A percentile compares a stretch with the other conserved stretches of the same genome.
These are phyloP conservation scores for Claviceps citrina DNA, from an alignment of 2,329 filamentous ascomycete genomes.

Conservation along the genomic window DNA sequence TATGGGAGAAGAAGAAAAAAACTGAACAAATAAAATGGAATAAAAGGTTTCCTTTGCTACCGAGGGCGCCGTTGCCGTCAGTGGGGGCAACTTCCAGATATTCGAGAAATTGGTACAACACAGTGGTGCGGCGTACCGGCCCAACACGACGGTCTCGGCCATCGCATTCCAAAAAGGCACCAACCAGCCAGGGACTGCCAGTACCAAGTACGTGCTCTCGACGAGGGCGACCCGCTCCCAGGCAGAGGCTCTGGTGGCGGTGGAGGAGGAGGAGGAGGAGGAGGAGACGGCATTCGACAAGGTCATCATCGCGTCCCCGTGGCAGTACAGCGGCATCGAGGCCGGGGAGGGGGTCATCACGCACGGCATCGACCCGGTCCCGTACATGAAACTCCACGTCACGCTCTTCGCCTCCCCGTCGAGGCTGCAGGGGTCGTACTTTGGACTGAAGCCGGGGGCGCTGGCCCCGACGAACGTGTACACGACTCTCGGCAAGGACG, in stretches of 20 bases:
- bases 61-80: conserved; percentile 62
- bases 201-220: conserved; percentile 32
- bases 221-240: conserved; percentile 16
- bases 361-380: conserved; percentile 56
- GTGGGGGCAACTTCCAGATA: conserved; percentile 87
- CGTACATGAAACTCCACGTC: conserved; percentile 75
- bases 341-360: conserved; percentile 52
- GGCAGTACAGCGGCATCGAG: conserved; percentile 62
- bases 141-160: conserved; percentile 52
- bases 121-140: conserved; percentile 43
- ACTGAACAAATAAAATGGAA: too few species aligned
- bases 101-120: conserved; percentile 65
- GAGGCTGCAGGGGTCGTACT: conserved; percentile 55
- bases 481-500: conserved; percentile 57
- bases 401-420: conserved; percentile 73
- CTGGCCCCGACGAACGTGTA: conserved; percentile 59
- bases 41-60: conserved; percentile 66
- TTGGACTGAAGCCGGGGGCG: conserved; percentile 45
- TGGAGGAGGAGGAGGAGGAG: too few species aligned
- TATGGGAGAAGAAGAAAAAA: too few species aligned
- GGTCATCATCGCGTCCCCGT: conserved; percentile 68
- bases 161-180: conserved; percentile 37
- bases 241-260: conserved; percentile 24
- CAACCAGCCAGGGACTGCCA: conserved; percentile 21
- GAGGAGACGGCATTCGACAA: conserved; percentile 55